These are phyloP conservation scores for Butyriboletus appendiculatus DNA, from an alignment of 1,284 basidiomycete species.

Conservation along the genomic window DNA sequence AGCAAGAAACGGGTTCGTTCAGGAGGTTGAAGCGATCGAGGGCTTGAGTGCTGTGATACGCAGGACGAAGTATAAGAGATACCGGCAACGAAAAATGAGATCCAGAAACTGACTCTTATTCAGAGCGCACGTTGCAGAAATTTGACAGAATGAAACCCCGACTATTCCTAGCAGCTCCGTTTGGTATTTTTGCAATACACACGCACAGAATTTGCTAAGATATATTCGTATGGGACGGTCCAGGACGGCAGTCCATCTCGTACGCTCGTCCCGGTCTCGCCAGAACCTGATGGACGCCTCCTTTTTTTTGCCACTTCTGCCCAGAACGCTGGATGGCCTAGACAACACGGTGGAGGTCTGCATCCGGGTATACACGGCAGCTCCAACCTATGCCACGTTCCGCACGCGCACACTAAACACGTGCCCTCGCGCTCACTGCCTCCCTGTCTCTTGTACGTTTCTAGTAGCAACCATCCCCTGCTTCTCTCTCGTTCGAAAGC, in stretches of 20 bases:
- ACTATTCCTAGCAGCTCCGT: slow-evolving; percentile 9
- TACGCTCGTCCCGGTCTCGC: slow-evolving; percentile 9
- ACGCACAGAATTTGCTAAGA: neutral
- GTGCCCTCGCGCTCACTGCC: neutral
- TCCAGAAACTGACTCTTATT: slow-evolving; percentile 9
- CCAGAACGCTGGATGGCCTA: slow-evolving; percentile 5
- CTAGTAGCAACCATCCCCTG: neutral
- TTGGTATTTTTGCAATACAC: no score
- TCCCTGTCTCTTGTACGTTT: no score
- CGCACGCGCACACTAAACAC: slow-evolving; percentile 4
- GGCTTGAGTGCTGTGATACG: slow-evolving; percentile 6
- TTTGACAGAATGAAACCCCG: slow-evolving; percentile 36
- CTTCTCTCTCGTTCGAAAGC: neutral
- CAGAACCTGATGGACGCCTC: slow-evolving; percentile 13
- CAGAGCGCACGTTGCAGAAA: slow-evolving; percentile 28
- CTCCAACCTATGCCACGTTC: slow-evolving; percentile 12
- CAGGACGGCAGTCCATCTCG: slow-evolving; percentile 2
- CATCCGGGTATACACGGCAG: slow-evolving; percentile 16
- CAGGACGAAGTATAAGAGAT: slow-evolving; percentile 27
- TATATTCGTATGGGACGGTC: slow-evolving; percentile 1
- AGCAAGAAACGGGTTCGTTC: neutral
- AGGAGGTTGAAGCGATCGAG: slow-evolving; percentile 23
- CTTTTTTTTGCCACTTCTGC: slow-evolving; percentile 12
- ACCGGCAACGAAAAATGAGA: slow-evolving; percentile 14
- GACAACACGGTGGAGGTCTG: slow-evolving; percentile 10